Evolutionary conservation across 495 filamentous ascomycete species (phyloP).

Genomic region (Tuber brumale): DNA sequence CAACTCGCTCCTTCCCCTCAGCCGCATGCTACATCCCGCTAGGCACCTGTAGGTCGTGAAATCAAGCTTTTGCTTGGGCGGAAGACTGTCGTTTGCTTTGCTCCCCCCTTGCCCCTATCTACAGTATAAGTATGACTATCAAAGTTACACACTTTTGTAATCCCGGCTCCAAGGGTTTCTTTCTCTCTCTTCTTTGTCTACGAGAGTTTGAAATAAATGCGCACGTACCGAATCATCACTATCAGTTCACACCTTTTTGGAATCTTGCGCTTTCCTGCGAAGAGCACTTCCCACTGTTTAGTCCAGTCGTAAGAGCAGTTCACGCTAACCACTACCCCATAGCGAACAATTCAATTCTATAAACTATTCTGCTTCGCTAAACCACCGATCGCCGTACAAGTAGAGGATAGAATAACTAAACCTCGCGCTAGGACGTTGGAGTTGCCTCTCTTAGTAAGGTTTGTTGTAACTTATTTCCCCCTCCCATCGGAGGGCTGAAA

Average conservation of each 20-base stretch:
- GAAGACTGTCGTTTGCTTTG: neutral
- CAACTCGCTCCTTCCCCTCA: neutral
- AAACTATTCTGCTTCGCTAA: neutral
- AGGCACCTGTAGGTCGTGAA: neutral
- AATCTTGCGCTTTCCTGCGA: neutral
- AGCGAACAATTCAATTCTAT: neutral
- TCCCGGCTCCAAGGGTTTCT: neutral
- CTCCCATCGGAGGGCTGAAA: neutral
- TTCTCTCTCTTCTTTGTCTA: neutral
- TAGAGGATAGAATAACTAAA: too few relatives aligned
- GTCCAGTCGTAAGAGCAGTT: neutral
- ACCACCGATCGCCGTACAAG: neutral
- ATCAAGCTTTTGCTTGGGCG: neutral
- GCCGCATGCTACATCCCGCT: neutral
- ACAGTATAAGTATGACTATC: neutral
- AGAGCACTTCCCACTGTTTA: neutral
- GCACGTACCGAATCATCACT: neutral
- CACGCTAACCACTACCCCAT: neutral
- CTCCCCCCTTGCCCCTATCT: neutral
- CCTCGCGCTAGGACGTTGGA: neutral
- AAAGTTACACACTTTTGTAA: neutral
- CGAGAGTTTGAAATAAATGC: neutral
- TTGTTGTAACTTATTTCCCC: neutral
- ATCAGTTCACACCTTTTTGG: neutral
- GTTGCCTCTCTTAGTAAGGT: neutral